A percentile compares a stretch with the other conserved stretches of the same genome.
Evolutionary conservation across 306 rosid species (phyloP).

Genomic region (Prinsepia uniflora): DNA sequence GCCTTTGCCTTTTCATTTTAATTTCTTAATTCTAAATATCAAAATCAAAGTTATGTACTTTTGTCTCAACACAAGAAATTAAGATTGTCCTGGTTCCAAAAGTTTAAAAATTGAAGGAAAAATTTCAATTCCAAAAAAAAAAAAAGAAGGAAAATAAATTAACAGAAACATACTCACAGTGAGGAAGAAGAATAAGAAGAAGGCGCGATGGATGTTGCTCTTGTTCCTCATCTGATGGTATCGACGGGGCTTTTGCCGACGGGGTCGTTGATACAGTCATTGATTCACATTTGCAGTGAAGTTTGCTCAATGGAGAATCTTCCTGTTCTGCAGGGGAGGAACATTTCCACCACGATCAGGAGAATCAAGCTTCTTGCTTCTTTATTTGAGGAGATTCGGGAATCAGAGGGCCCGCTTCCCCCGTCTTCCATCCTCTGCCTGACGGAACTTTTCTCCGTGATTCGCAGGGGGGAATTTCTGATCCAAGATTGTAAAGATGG

Average conservation of each 20-base stretch:
- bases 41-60: neutral
- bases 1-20: neutral
- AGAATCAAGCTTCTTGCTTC: conserved; percentile 80
- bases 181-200: neutral
- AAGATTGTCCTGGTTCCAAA: neutral
- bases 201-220: conserved; percentile 45
- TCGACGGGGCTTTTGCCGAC: conserved; percentile 60
- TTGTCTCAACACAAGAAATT: neutral
- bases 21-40: neutral
- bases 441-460: conserved; percentile 78
- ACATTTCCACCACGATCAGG: conserved; percentile 69
- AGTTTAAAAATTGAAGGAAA: neutral
- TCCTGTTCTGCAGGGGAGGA: conserved; percentile 49
- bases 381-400: conserved; percentile 83
- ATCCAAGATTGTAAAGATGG: conserved; percentile 67
- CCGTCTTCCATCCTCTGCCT: conserved; percentile 82
- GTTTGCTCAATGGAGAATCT: conserved; percentile 59
- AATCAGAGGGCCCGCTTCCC: conserved; percentile 53
- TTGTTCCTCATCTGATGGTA: conserved; percentile 43
- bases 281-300: conserved; percentile 58
- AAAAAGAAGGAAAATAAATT: conserved; percentile 2
- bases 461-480: conserved; percentile 56
- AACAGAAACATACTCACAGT: conserved; percentile 13
- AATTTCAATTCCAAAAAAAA: neutral
- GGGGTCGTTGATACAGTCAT: conserved; percentile 63